Conservation (phyloP, 2,329 filamentous ascomycete genomes). For the Aphanocladium album region DNA sequence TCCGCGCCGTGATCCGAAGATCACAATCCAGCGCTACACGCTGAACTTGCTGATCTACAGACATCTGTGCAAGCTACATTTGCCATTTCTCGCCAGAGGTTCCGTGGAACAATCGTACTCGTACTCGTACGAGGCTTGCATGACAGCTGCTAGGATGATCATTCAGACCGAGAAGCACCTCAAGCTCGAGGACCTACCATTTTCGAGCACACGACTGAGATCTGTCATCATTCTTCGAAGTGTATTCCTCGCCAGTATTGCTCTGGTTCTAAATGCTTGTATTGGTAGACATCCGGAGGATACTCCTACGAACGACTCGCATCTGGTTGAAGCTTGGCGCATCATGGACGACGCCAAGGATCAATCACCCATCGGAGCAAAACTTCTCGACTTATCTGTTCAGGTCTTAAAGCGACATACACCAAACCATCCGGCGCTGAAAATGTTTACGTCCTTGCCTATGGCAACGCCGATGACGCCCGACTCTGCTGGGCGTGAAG, state of each 20-base stretch:
- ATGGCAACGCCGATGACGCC: conserved; percentile 24
- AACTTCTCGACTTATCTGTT: conserved; percentile 26
- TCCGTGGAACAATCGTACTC: conserved; percentile 28
- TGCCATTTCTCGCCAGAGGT: conserved; percentile 30
- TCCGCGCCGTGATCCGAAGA: conserved; percentile 18
- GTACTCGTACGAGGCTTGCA: conserved; percentile 27
- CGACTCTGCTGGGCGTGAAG: conserved; percentile 21
- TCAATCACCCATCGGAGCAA: conserved; percentile 25
- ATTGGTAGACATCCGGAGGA: conserved; percentile 21
- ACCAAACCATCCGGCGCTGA: conserved; percentile 20
- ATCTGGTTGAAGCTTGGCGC: conserved; percentile 27
- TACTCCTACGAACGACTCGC: conserved; percentile 21
- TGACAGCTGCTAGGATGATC: conserved; percentile 27
- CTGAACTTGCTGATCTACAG: conserved; percentile 29
- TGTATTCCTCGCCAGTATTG: conserved; percentile 30
- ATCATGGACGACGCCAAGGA: conserved; percentile 27
- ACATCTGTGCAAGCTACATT: conserved; percentile 31
- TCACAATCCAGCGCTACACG: conserved; percentile 28
- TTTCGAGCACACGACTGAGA: conserved; percentile 24
- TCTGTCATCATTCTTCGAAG: conserved; percentile 28
- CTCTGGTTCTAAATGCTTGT: conserved; percentile 29
- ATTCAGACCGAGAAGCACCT: conserved; percentile 26
- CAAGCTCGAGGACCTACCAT: conserved; percentile 22
- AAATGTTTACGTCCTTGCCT: conserved; percentile 16
- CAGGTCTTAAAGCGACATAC: conserved; percentile 30